phyloP scores from a whole-genome alignment of 106 monocot genomes.

The Dendrobium nobile region DNA sequence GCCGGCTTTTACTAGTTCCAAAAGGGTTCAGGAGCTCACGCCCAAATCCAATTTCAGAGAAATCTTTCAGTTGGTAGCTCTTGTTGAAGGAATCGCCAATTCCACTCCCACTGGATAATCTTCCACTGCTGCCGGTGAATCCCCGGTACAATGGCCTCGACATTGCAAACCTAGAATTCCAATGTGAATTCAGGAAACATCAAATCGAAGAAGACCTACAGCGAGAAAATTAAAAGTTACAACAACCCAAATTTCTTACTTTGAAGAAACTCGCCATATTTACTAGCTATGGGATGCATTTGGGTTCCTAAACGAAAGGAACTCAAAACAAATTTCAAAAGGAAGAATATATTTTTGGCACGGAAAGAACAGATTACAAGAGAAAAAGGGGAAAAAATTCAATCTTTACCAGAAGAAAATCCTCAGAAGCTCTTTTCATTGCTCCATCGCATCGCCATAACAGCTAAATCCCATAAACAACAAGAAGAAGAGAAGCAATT shows the following conservation, averaged over 20 bases:
- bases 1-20: constrained; percentile 14
- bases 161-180: not conserved
- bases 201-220: not conserved
- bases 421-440: not conserved
- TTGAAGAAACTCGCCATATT: not conserved
- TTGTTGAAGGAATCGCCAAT: constrained; percentile 18
- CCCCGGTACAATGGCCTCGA: constrained; percentile 22
- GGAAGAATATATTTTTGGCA: not conserved
- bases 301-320: not conserved
- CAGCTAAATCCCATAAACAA: not conserved
- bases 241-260: not conserved
- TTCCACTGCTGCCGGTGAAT: constrained; percentile 27
- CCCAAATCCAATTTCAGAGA: constrained; percentile 26
- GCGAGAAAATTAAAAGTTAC: not conserved
- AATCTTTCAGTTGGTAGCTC: constrained; percentile 25
- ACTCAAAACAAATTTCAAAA: not conserved
- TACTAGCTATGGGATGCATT: not conserved
- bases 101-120: constrained; percentile 11
- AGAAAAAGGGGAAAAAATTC: not conserved
- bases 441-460: not conserved
- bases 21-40: constrained; percentile 23
- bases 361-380: not conserved
- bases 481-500: not conserved
- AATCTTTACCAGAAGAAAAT: not conserved
- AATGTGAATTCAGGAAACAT: not conserved